phyloP scores from a whole-genome alignment of 208 protist species.

The Wallacemonas rigidus region DNA sequence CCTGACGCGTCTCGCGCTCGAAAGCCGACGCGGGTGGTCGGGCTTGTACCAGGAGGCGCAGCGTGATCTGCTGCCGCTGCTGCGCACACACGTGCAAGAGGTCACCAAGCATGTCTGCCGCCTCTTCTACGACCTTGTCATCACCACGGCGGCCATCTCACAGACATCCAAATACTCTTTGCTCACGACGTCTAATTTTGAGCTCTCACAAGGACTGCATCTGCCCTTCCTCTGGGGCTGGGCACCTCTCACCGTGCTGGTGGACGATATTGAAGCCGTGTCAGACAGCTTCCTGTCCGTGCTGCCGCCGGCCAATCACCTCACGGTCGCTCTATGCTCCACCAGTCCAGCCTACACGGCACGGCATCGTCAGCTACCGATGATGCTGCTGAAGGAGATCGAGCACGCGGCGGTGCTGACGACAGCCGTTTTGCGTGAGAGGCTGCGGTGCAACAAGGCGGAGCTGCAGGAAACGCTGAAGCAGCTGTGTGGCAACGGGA shows the following conservation, averaged over 20 bases:
- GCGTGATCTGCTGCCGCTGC: constrained; percentile 42
- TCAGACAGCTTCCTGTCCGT: constrained; percentile 59
- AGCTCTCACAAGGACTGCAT: constrained; percentile 42
- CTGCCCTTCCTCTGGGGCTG: constrained; percentile 71
- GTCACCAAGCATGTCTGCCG: constrained; percentile 46
- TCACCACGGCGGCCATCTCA: constrained; percentile 59
- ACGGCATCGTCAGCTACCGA: constrained; percentile 37
- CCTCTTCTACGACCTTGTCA: constrained; percentile 61
- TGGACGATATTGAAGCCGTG: constrained; percentile 80
- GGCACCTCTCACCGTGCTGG: constrained; percentile 56
- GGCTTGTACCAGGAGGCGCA: constrained; percentile 70
- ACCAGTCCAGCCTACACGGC: constrained; percentile 46
- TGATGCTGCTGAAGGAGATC: constrained; percentile 48
- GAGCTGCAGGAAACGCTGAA: constrained; percentile 53
- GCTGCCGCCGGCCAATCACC: constrained; percentile 55
- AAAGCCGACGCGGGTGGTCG: constrained; percentile 59
- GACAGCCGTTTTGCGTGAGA: constrained; percentile 53
- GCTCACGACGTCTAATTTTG: constrained; percentile 37
- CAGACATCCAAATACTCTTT: constrained; percentile 56
- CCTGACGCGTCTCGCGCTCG: constrained; percentile 30
- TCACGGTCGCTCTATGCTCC: constrained; percentile 56
- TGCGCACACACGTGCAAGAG: constrained; percentile 45
- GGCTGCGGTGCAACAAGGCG: constrained; percentile 50
- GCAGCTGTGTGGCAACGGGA: constrained; percentile 35
- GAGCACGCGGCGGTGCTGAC: constrained; percentile 42